These are phyloP conservation scores for Phlebiopsis flavidoalba DNA, from an alignment of 768 basidiomycete species.

Conservation along the genomic window DNA sequence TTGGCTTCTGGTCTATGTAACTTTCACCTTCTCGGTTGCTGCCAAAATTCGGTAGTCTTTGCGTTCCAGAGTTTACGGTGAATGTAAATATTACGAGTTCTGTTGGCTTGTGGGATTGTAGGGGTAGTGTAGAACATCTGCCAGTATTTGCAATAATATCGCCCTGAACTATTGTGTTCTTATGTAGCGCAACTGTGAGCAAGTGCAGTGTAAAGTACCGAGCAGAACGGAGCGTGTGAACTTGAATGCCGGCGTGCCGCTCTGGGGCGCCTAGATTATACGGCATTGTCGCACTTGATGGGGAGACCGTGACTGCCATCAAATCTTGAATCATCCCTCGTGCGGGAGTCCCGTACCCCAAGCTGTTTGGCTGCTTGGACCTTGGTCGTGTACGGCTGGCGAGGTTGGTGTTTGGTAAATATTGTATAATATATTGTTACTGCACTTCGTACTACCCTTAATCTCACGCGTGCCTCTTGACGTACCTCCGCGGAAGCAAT, in stretches of 20 bases:
- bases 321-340: not conserved
- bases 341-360: not conserved
- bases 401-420: not conserved
- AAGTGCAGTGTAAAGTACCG: too few species aligned
- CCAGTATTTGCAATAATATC: not conserved
- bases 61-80: not conserved
- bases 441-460: not conserved
- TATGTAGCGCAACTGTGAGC: too few species aligned
- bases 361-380: too few species aligned
- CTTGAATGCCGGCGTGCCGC: not conserved
- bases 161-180: too few species aligned
- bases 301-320: not conserved
- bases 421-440: not conserved
- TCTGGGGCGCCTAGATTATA: not conserved
- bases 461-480: not conserved
- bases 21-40: not conserved
- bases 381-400: not conserved
- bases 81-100: conserved; percentile 5
- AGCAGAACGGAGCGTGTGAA: too few species aligned
- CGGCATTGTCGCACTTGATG: not conserved
- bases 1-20: not conserved
- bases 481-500: not conserved
- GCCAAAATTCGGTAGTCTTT: not conserved
- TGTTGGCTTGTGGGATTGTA: not conserved
- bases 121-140: conserved; percentile 1